Conservation (phyloP, 2,329 filamentous ascomycete species). For the Pseudogymnoascus sp. region DNA sequence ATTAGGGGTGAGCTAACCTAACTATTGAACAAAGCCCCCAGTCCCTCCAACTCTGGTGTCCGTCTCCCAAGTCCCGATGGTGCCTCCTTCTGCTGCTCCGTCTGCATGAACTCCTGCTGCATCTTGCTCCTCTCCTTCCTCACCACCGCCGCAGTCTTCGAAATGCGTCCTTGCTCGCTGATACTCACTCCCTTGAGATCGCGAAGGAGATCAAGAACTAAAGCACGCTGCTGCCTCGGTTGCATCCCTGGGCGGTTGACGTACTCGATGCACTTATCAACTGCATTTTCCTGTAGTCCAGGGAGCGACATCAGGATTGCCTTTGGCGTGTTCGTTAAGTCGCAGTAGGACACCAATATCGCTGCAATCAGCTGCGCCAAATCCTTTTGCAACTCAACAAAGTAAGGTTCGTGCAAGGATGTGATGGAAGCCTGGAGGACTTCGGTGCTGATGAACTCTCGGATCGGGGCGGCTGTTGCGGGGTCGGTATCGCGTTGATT, state of each 20-base stretch:
- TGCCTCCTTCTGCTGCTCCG: slow-evolving; percentile 21
- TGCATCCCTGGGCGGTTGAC: slow-evolving; percentile 51
- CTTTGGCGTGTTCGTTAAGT: slow-evolving; percentile 61
- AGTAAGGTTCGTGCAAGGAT: slow-evolving; percentile 89
- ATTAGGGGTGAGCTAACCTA: not conserved
- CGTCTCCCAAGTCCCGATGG: not conserved
- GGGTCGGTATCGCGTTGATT: slow-evolving; percentile 20
- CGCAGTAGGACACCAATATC: slow-evolving; percentile 70
- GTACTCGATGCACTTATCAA: slow-evolving; percentile 56
- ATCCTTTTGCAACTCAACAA: slow-evolving; percentile 92
- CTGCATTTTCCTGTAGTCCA: slow-evolving; percentile 60
- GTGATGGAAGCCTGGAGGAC: slow-evolving; percentile 85
- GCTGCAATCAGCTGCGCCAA: slow-evolving; percentile 79
- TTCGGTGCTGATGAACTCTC: slow-evolving; percentile 83
- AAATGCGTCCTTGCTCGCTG: slow-evolving; percentile 83
- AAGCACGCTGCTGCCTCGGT: slow-evolving; percentile 68
- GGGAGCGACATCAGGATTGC: slow-evolving; percentile 73
- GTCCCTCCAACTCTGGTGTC: not conserved
- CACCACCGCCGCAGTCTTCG: slow-evolving; percentile 41
- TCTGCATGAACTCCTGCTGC: slow-evolving; percentile 60
- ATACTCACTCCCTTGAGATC: slow-evolving; percentile 86
- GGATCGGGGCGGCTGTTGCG: slow-evolving; percentile 46
- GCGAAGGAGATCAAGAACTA: slow-evolving; percentile 78
- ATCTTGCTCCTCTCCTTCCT: slow-evolving; percentile 47
- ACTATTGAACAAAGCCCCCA: slow-evolving; percentile 7